Evolutionary conservation across 2,329 filamentous ascomycete genomes (phyloP), one percentile per base, ranked within the genome.

Genomic region (Lachnellula hyalina): DNA sequence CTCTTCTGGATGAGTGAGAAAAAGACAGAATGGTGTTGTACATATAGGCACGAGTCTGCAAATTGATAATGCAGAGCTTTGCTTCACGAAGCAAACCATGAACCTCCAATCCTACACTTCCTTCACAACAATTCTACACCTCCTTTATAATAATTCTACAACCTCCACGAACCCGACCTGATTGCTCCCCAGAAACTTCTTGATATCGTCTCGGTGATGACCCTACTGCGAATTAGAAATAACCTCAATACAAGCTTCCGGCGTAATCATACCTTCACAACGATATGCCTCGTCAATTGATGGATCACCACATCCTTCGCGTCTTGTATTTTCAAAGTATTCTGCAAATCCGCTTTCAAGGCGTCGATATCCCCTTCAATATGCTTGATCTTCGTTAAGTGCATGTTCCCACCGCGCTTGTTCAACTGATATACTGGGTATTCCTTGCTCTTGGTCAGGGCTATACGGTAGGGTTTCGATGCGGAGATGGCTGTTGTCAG

Each of bases 341-440:
- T 67, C 38, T 77, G 73, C 54, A 97, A 68, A 63, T 91, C 86
- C 36, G 79, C 71, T 58, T 82, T 77, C 60, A 97, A 69, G 3
- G 75, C 79, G 34, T 75, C 71, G 49, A 84, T 67, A 68, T 96
- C 81, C 15, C 94, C 94, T 54, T 90, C 84, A 49, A 93, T 80
- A 72, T 89, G 91, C 70, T 90, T 87, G 53, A 99, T 74, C 54
- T 83, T 72, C 5, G 93, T 95, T 65, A 88, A 73, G 65, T 84
- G 82, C 67, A 85, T 78, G 61, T 89, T 94, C 14, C 90, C 89
- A 51, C 90, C 90, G 12, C 83, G 79, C 74, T 89, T 92, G 61
- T 74, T 76, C 61, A 84, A 77, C 15, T 84, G 77, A 74, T 97
- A 99, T 45, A 97, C 81, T 23, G 90, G 84, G 2, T 94, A 75